These are phyloP conservation scores for Ensete glaucum DNA, from an alignment of 176 grass and related monocot species.

Conservation along the genomic window DNA sequence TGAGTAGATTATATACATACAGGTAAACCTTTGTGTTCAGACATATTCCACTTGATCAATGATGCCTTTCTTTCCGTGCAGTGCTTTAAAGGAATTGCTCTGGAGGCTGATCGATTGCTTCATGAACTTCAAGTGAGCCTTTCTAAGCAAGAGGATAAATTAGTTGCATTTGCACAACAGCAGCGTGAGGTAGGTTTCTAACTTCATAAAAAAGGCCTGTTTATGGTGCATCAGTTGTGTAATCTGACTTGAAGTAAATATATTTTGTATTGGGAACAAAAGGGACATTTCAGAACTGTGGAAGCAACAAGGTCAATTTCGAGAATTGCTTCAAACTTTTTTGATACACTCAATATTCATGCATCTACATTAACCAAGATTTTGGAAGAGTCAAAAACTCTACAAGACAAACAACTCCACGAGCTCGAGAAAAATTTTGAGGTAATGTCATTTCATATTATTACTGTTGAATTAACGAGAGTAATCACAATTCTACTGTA, in stretches of 20 bases:
- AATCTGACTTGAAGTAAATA: constrained; percentile 14
- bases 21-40: constrained; percentile 14
- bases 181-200: constrained; percentile 64
- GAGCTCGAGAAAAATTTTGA: constrained; percentile 99
- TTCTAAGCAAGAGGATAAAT: constrained; percentile 66
- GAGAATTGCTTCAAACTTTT: constrained; percentile 62
- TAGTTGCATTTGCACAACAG: constrained; percentile 65
- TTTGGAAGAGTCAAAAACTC: constrained; percentile 72
- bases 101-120: constrained; percentile 73
- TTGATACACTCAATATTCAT: constrained; percentile 71
- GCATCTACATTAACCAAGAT: constrained; percentile 69
- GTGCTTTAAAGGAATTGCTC: constrained; percentile 87
- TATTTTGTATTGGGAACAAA: constrained; percentile 13
- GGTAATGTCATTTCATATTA: constrained; percentile 35
- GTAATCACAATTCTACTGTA: not conserved
- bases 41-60: constrained; percentile 29
- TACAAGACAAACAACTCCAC: constrained; percentile 78
- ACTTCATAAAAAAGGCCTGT: constrained; percentile 6
- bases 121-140: constrained; percentile 73
- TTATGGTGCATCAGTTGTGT: constrained; percentile 1
- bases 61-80: constrained; percentile 24
- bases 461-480: not conserved
- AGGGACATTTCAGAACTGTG: constrained; percentile 82
- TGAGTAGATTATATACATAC: constrained; percentile 33
- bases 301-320: constrained; percentile 83